Base-by-base conservation (phyloP, 2,329 filamentous ascomycete genomes). In the Sclerotinia subarctica region DNA sequence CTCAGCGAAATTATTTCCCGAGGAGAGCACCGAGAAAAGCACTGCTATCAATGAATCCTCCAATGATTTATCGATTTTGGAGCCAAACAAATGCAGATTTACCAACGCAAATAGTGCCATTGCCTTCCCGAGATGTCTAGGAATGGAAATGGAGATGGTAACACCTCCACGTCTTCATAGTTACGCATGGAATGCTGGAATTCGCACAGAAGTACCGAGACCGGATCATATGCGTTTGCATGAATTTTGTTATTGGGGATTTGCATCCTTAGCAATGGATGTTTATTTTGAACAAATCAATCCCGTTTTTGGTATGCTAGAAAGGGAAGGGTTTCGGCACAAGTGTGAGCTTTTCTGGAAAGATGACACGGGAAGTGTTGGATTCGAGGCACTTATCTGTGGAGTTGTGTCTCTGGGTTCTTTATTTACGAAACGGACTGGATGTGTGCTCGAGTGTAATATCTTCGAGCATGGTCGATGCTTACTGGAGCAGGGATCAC, bases 111-210 rank as follows among this genome's bases (percentile, higher is more conserved):
- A 77, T 47, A 77, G 76, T 26, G 74, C 76, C 3, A 73, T 78
- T 58, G 77, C 77, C 8, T 78, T 78, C 52, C 76, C 78, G 1
- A 72, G 74, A 38, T 74, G 69, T 59, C 71, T 79, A 19, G 78
- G 77, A 21, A 60, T 77, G 32, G 73, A 75, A 51, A 63, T 80
- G 49, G 75, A 77, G 57, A 73, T 78, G 11, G 56, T 72, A 1
- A 75, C 75, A 13, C 77, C 77, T n/a, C 78, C 77, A 7, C 73
- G 77, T 29, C 68, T 80, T 21, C 78, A 80, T 66, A 78, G 77
- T 1, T 80, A 78, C 70, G 78, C 73, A 19, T 79, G 77, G 69
- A 78, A 80, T 66, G 64, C 74, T 13, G 77, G 77, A 0, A 72
- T 75, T 26, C 72, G 78, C 32, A 69, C 72, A n/a, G 70, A 72